Base-by-base conservation (phyloP, 495 filamentous ascomycete genomes). In the Aspergillus biplanus region DNA sequence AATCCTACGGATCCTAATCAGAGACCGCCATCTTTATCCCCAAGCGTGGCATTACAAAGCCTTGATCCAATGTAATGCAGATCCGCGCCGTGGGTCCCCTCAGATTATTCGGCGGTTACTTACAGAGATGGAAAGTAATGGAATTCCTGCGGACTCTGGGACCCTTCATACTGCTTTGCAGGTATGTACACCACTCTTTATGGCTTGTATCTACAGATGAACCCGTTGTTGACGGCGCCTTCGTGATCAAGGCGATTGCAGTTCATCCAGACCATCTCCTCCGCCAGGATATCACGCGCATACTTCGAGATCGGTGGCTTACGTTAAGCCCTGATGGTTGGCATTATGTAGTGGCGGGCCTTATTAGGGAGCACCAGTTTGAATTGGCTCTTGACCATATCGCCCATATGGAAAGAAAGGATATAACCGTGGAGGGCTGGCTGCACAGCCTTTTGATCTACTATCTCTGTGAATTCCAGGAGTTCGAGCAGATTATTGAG, bases 261-360 rank as follows among this genome's bases (percentile, higher is more conserved):
- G 86, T 96, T 27, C 93, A 97, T 72, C 93, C 94, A 1, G 88
- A 97, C 73, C 93, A 95, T 64, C 48, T 92, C 1, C 79, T 93
- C 11, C 88, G 92, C 27, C 79, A 82, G 39, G 79, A 88, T 34
- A 79, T 96, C n/a, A 74, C 98, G 31, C 71, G 80, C 48, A 86
- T 86, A 21, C 76, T 86, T 47, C 84, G 84, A 68, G 80, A 85
- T 60, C 76, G 87, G 63, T 95, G 91, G 89, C 84, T 91, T 48
- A 75, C 78, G 3, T 71, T 96, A 31, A 86, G 82, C 7, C 79
- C 80, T 8, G 80, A 85, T 21, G 92, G 87, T 15, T 87, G 82
- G 77, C 82, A 87, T 69, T 84, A 85, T 71, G 82, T 97, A 37
- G 84, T 89, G 5, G 77, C 88, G 35, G 93, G 92, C 0, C 73